phyloP scores from a whole-genome alignment of 805 yeast genomes.

The Metschnikowia continentalis region DNA sequence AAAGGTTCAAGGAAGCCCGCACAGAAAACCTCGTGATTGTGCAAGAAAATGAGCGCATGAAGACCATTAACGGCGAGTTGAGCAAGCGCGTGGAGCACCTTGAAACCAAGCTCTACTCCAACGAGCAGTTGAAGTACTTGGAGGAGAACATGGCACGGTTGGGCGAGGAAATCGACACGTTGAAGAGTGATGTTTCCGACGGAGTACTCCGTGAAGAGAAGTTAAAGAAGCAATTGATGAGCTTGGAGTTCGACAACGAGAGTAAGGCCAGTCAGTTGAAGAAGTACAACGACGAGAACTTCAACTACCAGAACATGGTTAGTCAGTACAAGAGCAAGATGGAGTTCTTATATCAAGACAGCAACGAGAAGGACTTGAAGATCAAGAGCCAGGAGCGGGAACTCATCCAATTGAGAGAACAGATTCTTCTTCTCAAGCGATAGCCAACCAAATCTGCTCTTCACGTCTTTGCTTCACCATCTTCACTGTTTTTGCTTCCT shows the following conservation, averaged over 20 bases:
- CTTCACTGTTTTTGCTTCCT: not conserved
- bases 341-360: slow-evolving; percentile 37
- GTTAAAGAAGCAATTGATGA: slow-evolving; percentile 52
- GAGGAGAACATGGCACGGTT: slow-evolving; percentile 49
- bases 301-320: slow-evolving; percentile 50
- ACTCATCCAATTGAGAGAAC: slow-evolving; percentile 50
- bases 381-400: slow-evolving; percentile 52
- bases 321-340: slow-evolving; percentile 35
- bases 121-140: slow-evolving; percentile 60
- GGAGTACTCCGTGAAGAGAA: slow-evolving; percentile 47
- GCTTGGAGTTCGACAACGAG: slow-evolving; percentile 48
- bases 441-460: not conserved
- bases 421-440: slow-evolving; percentile 21
- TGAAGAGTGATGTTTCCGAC: slow-evolving; percentile 47
- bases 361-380: slow-evolving; percentile 41
- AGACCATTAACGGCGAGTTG: slow-evolving; percentile 51
- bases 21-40: slow-evolving; percentile 51
- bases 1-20: slow-evolving; percentile 33
- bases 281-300: slow-evolving; percentile 56
- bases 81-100: slow-evolving; percentile 40
- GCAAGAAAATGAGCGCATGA: slow-evolving; percentile 66
- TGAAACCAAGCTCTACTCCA: slow-evolving; percentile 46
- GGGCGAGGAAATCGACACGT: slow-evolving; percentile 46
- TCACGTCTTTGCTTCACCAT: not conserved
- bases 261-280: slow-evolving; percentile 48